Base-by-base conservation (phyloP, 768 basidiomycete genomes). In the Suillus subaureus region DNA sequence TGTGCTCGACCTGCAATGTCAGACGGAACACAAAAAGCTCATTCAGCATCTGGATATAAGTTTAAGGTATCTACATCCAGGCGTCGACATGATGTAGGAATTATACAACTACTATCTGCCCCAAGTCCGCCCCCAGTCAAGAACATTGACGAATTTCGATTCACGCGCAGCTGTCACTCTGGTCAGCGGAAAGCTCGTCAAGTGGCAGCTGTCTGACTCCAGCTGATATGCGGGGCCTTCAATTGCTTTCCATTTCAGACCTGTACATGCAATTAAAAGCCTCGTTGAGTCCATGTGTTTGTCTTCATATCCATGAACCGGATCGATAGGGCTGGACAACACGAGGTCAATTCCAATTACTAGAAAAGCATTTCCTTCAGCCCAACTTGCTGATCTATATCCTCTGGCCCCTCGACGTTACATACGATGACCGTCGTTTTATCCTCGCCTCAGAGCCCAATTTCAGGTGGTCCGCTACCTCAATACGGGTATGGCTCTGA, bases 401-500 rank as follows among this genome's bases (percentile, higher is more conserved):
- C 40, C 63, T 43, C 65, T 65, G 58, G 49, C 63, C 56, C 64
- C 54, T 55, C 33, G 35, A n/a, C 54, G 33, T 33, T 55, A 55
- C 54, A 35, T 52, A 77, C 72, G 51, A 78, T 77, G 77, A 61
- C 69, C 60, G 57, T 61, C 67, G 62, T 69, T 68, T 49, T 68
- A 43, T 47, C 61, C 37, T 42, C 64, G 8, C 65, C 37, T 11
- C 71, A 68, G 65, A 75, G 68, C 64, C 72, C 77, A 37, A 70
- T 70, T 47, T 55, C 45, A 18, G 68, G 67, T 13, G 66, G 40
- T 26, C 72, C 75, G 43, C 82, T 91, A 57, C 90, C 91, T 62
- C 92, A 91, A 75, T 89, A 89, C 70, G 91, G 91, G 61, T 92
- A 92, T 73, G 84, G 87, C 51, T 72, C 84, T 51, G 85, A 89